Evolutionary conservation across 306 rosid genomes (phyloP), one percentile per base, ranked within the genome.

Genomic region (Pterocarpus macrocarpus): DNA sequence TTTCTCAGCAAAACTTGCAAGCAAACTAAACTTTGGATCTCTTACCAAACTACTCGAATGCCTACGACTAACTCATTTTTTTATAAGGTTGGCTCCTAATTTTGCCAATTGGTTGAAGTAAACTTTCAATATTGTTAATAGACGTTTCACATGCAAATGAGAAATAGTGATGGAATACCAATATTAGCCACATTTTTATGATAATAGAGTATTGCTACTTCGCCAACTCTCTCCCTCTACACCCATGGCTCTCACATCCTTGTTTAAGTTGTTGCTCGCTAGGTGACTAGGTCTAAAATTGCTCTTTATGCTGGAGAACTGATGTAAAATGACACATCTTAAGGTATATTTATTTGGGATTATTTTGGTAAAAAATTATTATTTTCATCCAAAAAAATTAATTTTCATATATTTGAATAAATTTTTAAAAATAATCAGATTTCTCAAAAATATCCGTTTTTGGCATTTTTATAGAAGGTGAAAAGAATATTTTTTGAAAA

Each of bases 21-120:
- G n/a, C 12, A 62, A 13, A 33, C 12, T 33, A 16, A 22, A 12
- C 56, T 68, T 43, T 58, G 32, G 71, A 17, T 67, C 58, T 55
- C 47, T 35, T 9, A 71, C 71, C 83, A 49, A 78, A 78, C 50
- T 43, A 39, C 34, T 68, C 69, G 2, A 67, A 67, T 41, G 38
- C 30, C 32, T 43, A 32, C 76, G 70, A 70, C 83, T 44, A 79
- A 79, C 71, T 45, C 9, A n/a, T 22, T 69, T 11, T 59, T 70
- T 45, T 68, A 58, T 8, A 43, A 43, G 8, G 49, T 11, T 62
- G 82, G 62, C 69, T 69, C 47, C 82, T 79, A 69, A 59, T 58
- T 56, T 47, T 69, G 71, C 71, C 14, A 65, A 69, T 79, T 47
- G 77, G 77, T 79, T 58, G 77, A 79, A 70, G 71, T n/a, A 45